A percentile compares a stretch with the other conserved stretches of the same genome.
These are phyloP conservation scores for Carpinus viminea DNA, from an alignment of 306 rosid species.

Conservation along the genomic window DNA sequence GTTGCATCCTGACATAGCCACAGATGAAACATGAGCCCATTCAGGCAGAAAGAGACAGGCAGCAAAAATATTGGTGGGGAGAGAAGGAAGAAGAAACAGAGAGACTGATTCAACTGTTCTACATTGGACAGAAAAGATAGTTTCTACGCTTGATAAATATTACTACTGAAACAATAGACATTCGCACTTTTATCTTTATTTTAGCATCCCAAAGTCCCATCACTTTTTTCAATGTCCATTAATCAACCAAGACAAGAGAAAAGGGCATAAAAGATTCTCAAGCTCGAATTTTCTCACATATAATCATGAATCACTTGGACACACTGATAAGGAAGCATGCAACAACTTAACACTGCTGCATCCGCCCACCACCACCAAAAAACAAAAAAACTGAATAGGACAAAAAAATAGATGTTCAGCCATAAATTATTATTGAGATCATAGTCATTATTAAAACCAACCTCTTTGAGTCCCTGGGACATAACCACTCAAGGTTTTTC, in stretches of 20 bases:
- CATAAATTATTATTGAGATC: no score
- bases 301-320: neutral
- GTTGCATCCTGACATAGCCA: slow-evolving; percentile 52
- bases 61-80: neutral
- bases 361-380: no score
- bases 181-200: neutral
- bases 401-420: neutral
- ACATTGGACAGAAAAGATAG: neutral
- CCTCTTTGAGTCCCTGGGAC: neutral
- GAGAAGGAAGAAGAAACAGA: neutral
- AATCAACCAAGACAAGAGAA: neutral
- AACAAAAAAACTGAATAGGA: no score
- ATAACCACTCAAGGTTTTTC: neutral
- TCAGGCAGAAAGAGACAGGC: neutral
- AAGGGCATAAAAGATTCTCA: neutral
- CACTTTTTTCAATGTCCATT: neutral
- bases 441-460: neutral
- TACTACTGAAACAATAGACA: neutral
- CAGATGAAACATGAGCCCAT: neutral
- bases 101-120: neutral
- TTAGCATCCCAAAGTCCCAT: neutral
- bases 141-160: neutral
- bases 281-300: neutral
- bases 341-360: neutral
- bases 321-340: neutral